Base-by-base conservation (phyloP, 129 eudicot species). In the Dittrichia graveolens region DNA sequence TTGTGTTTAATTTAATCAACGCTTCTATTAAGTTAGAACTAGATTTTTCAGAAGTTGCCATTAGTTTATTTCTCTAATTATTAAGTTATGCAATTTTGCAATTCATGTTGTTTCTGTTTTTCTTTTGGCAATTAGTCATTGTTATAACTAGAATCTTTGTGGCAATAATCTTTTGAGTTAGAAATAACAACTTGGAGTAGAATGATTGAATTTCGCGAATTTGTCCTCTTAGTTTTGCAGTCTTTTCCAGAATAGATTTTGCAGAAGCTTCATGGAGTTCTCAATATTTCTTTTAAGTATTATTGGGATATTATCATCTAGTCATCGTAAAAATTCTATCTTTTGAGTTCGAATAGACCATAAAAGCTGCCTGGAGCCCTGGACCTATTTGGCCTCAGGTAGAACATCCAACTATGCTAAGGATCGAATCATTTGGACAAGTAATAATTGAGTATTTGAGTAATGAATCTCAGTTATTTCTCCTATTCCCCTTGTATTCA, bases 11-110 rank as follows among this genome's bases (percentile, higher is more conserved):
- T 39, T 67, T 66, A 38, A 18, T 73, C 61, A 48, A 62, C 15
- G 61, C 45, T 73, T 45, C 72, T 65, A 53, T 64, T 44, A 54
- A 56, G 69, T 65, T 47, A 75, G 72, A 61, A 65, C 73, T 64
- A 75, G 76, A 72, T 72, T 69, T 54, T 69, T 50, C 74, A 18
- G 71, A 11, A 48, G 7, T 65, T 39, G 35, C 50, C 24, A 12
- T 49, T 34, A 49, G 38, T 8, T 37, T 31, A 50, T 18, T 24
- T 65, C 39, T 42, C 38, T 58, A 34, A 42, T 75, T 19, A 31
- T 37, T 24, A 24, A 44, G 41, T 46, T 66, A 5, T 66, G 72
- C 58, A 12, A 47, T 49, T 49, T 49, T 68, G 59, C 11, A 24
- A 31, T 67, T 39, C 72, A 48, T 48, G 54, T 11, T 48, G 16